These are phyloP conservation scores for Solanum corneliomulleri DNA, from an alignment of 257 asterid species.

Conservation along the genomic window DNA sequence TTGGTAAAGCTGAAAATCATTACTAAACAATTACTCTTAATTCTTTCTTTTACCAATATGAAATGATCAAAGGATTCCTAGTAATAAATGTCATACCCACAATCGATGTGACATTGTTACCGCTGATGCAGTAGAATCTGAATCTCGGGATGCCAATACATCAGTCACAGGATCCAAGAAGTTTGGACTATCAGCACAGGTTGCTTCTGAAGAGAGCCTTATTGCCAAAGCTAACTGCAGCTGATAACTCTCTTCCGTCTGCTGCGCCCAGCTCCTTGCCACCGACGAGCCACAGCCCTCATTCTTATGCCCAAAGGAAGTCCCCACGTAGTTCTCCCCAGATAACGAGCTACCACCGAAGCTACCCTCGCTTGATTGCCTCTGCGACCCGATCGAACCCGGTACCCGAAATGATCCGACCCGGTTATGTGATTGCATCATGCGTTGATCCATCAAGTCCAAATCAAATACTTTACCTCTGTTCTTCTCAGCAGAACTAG, in stretches of 20 bases:
- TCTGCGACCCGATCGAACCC: constrained; percentile 50
- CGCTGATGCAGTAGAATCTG: constrained; percentile 27
- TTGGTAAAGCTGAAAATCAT: neutral
- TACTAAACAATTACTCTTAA: neutral
- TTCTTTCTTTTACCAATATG: neutral
- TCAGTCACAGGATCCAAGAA: constrained; percentile 61
- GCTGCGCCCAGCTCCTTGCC: constrained; percentile 94
- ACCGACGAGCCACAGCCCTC: constrained; percentile 43
- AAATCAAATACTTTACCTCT: constrained; percentile 43
- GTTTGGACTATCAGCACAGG: constrained; percentile 75
- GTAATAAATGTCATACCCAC: constrained; percentile 49
- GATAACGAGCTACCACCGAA: constrained; percentile 81
- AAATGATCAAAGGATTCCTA: neutral
- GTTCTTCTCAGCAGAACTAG: constrained; percentile 52
- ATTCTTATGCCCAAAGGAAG: constrained; percentile 6
- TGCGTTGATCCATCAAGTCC: constrained; percentile 58
- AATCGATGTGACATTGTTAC: constrained; percentile 81
- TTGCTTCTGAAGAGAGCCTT: constrained; percentile 78
- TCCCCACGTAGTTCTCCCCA: constrained; percentile 57
- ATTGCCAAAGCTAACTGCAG: constrained; percentile 90
- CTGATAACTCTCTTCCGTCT: constrained; percentile 96
- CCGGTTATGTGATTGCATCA: constrained; percentile 41
- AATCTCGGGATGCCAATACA: constrained; percentile 30
- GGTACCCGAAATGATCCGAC: constrained; percentile 36
- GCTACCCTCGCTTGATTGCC: constrained; percentile 95